Conservation (phyloP, 305 asterid species). For the Coffea humblotiana region DNA sequence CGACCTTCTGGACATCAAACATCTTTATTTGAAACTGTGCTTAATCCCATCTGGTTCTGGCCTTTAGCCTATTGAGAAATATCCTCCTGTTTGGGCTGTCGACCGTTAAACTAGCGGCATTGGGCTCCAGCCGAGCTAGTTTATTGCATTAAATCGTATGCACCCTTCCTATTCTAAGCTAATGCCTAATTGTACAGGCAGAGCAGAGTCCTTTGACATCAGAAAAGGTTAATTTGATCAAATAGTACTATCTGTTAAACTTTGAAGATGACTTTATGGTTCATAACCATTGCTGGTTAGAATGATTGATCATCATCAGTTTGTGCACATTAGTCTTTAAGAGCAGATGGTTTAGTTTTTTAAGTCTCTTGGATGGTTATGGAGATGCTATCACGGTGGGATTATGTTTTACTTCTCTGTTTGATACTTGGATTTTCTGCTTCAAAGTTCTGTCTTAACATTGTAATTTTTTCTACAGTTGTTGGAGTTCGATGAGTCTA, state of each 20-base stretch:
- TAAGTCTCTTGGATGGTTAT: neutral
- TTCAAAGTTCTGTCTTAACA: neutral
- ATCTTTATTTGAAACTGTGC: neutral
- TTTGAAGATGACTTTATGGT: neutral
- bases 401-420: neutral
- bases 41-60: neutral
- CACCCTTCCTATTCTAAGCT: neutral
- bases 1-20: neutral
- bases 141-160: neutral
- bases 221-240: neutral
- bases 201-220: neutral
- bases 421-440: neutral
- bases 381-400: neutral
- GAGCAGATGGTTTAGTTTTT: neutral
- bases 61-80: neutral
- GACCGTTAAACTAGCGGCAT: neutral
- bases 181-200: neutral
- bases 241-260: neutral
- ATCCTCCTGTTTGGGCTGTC: neutral
- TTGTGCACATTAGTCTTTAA: neutral
- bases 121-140: neutral
- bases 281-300: neutral
- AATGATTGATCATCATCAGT: neutral
- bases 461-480: constrained; percentile 37
- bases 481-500: constrained; percentile 79